These are phyloP conservation scores for Aquilaria yunnanensis DNA, from an alignment of 345 rosid genomes.

Conservation along the genomic window DNA sequence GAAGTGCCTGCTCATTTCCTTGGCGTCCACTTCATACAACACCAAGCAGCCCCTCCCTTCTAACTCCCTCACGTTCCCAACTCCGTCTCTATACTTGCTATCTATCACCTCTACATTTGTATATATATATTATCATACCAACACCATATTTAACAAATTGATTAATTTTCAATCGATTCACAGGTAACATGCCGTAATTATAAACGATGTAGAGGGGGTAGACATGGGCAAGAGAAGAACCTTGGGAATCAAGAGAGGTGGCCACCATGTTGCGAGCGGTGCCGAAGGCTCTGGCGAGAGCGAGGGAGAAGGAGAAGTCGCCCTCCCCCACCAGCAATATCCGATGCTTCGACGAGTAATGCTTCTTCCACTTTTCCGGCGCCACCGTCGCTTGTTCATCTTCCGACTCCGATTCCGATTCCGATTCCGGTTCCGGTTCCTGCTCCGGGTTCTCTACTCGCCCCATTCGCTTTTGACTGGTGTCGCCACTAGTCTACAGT, in stretches of 20 bases:
- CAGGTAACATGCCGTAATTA: background rate
- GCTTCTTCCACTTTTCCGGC: constrained; percentile 29
- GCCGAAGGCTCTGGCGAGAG: constrained; percentile 48
- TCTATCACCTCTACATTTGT: constrained; percentile 11
- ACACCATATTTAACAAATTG: no score
- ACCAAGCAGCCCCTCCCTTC: constrained; percentile 27
- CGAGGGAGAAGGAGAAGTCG: constrained; percentile 52
- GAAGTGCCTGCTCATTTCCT: constrained; percentile 25
- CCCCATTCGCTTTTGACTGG: no score
- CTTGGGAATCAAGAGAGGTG: constrained; percentile 39
- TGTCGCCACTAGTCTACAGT: no score
- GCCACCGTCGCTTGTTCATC: background rate
- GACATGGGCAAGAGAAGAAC: constrained; percentile 5
- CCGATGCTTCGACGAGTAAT: constrained; percentile 41
- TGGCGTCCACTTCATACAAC: constrained; percentile 31
- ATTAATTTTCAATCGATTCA: no score
- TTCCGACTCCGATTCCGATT: no score
- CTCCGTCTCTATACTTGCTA: constrained; percentile 24
- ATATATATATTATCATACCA: no score
- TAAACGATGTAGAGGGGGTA: background rate
- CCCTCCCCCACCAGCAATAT: constrained; percentile 58
- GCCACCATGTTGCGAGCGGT: constrained; percentile 54
- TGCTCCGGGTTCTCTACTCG: no score
- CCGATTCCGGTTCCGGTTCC: no score
- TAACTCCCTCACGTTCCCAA: constrained; percentile 20